Evolutionary conservation across 495 filamentous ascomycete species (phyloP), one percentile per base, ranked within the genome.

Genomic region (Xanthoparmelia taractica): DNA sequence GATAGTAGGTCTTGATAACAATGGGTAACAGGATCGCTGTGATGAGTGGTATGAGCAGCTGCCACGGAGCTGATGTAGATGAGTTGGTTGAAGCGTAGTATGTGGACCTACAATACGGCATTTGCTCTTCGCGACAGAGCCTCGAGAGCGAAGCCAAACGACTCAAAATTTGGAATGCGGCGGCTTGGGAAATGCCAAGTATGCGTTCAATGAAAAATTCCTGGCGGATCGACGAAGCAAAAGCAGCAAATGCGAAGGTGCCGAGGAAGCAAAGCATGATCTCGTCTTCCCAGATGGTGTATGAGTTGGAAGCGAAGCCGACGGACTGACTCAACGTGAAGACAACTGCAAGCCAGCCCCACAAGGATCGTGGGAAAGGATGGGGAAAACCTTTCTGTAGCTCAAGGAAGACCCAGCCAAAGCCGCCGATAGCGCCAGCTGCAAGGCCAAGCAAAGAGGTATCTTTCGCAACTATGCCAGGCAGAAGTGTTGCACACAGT

Each of bases 261-360:
- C 84, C 82, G 60, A 97, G 83, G 78, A 97, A 92, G 77, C 93
- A 95, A 3, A 92, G 76, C n/a, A 96, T 79, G 54, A 96, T 96
- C 23, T 91, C 88, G 68, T 97, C 95, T 76, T 99, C 94, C 95
- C 95, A 97, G 65, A 99, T 96, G 8, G 93, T 97, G 74, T 91
- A 99, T 2, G 94, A 97, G 71, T 97, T 99, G 7, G 94, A 93
- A 0, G 91, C 94, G 74, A 97, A 97, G 43, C 92, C 93, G 66
- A 90, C 75, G 20, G 90, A 94, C 71, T 95, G 90, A 66, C 84
- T 83, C 33, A 90, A 72, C 0, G 92, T 93, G 66, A 96, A 90
- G 33, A 92, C 71, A 47, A 92, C 73, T 2, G 89, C 86, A 59
- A 96, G 78, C 86, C 90, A 90, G 23, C 91, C 89, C 93, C 92